phyloP scores from a whole-genome alignment of 306 rosid genomes.

The Trifolium dubium region DNA sequence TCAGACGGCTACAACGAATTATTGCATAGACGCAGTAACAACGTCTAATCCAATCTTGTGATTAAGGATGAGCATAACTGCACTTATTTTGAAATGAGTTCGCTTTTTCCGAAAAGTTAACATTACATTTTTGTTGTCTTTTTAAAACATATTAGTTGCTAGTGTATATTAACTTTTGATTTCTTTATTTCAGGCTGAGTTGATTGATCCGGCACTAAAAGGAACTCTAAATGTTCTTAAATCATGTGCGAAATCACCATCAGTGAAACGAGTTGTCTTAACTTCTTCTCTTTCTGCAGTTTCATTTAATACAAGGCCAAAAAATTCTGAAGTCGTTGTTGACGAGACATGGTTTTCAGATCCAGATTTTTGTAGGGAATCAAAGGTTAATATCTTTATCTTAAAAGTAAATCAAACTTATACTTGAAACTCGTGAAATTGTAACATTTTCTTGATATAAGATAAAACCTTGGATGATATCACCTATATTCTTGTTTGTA shows the following conservation, averaged over 20 bases:
- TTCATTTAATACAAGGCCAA: constrained; percentile 33
- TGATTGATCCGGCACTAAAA: constrained; percentile 57
- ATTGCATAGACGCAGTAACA: no score
- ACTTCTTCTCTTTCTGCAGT: constrained; percentile 47
- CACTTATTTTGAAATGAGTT: background rate
- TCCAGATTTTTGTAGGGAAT: constrained; percentile 40
- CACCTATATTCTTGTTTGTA: no score
- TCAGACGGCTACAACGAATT: no score
- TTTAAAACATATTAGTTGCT: background rate
- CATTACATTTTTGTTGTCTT: constrained; percentile 6
- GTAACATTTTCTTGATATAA: background rate
- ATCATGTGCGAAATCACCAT: constrained; percentile 52
- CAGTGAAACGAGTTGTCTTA: constrained; percentile 48
- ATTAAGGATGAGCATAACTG: background rate
- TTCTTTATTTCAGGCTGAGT: constrained; percentile 43
- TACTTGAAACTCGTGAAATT: background rate
- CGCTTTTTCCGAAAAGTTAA: background rate
- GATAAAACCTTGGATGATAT: background rate
- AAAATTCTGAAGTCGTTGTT: constrained; percentile 36
- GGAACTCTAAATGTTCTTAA: constrained; percentile 60
- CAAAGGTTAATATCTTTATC: constrained; percentile 33
- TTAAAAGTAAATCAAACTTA: constrained; percentile 2
- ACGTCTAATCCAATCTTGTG: no score
- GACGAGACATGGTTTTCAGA: constrained; percentile 56
- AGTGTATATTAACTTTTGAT: constrained; percentile 15